These are phyloP conservation scores for Eucalyptus microcorys DNA, from an alignment of 345 rosid genomes.

Conservation along the genomic window DNA sequence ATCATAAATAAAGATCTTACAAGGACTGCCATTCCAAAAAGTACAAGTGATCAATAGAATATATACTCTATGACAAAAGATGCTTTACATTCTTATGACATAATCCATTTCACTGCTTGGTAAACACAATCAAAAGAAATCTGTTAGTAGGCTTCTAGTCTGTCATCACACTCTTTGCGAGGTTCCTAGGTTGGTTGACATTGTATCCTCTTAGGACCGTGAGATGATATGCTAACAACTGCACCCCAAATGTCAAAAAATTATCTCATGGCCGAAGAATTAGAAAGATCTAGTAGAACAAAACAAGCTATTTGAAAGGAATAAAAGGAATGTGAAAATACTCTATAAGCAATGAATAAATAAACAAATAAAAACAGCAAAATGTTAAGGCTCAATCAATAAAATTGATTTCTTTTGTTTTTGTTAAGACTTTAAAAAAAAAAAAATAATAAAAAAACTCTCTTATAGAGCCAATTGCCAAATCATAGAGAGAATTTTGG, in stretches of 20 bases:
- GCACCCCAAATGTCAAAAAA: neutral
- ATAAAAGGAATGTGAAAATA: neutral
- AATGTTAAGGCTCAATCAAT: neutral
- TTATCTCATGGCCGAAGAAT: neutral
- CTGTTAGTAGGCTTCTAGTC: neutral
- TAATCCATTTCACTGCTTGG: neutral
- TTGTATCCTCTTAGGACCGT: conserved; percentile 76
- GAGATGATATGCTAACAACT: conserved; percentile 83
- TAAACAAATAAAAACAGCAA: too few relatives aligned
- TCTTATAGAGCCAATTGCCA: neutral
- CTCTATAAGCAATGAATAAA: neutral
- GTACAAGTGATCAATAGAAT: too few relatives aligned
- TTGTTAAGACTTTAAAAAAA: neutral
- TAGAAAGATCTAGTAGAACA: neutral
- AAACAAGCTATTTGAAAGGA: neutral
- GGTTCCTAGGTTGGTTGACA: conserved; percentile 84
- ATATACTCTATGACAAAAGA: neutral
- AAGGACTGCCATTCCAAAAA: too few relatives aligned
- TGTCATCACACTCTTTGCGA: conserved; percentile 85
- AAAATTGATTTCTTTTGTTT: neutral
- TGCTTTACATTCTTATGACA: neutral
- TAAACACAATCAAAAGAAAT: neutral
- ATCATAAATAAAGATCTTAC: too few relatives aligned
- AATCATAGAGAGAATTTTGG: neutral
- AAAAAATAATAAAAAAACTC: neutral